Evolutionary conservation across 2,329 filamentous ascomycete genomes (phyloP).

Genomic region (Lecanosticta acicola): DNA sequence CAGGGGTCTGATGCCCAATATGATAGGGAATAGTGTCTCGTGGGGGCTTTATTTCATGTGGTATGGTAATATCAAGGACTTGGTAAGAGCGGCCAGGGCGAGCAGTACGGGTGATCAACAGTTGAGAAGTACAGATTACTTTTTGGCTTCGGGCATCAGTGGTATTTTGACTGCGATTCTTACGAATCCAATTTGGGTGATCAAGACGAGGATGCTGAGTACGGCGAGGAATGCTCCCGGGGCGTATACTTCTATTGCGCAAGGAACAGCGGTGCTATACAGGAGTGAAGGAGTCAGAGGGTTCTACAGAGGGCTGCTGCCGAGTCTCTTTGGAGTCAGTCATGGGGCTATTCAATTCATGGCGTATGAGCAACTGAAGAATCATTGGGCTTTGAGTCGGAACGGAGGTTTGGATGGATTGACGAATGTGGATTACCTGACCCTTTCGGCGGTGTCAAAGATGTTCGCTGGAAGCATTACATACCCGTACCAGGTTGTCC

Average conservation of each 20-base stretch:
- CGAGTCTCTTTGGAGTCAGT: slow-evolving; percentile 77
- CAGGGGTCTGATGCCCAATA: slow-evolving; percentile 81
- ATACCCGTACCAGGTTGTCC: slow-evolving; percentile 91
- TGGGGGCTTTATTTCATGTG: slow-evolving; percentile 91
- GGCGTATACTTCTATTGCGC: slow-evolving; percentile 73
- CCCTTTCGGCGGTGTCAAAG: slow-evolving; percentile 75
- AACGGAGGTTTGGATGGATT: slow-evolving; percentile 42
- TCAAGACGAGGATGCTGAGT: slow-evolving; percentile 95
- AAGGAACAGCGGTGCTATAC: slow-evolving; percentile 64
- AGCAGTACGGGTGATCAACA: slow-evolving; percentile 34
- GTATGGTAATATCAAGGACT: slow-evolving; percentile 56
- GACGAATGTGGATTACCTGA: slow-evolving; percentile 70
- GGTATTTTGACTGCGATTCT: slow-evolving; percentile 72
- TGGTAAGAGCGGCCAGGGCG: slow-evolving; percentile 36
- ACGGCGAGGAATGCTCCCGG: slow-evolving; percentile 67
- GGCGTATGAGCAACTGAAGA: slow-evolving; percentile 75
- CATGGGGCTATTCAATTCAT: slow-evolving; percentile 95
- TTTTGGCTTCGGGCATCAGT: slow-evolving; percentile 63
- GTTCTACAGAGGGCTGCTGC: slow-evolving; percentile 81
- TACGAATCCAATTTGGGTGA: slow-evolving; percentile 96
- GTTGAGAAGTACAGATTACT: slow-evolving; percentile 67
- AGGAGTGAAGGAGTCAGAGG: slow-evolving; percentile 66
- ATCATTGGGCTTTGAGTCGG: slow-evolving; percentile 47
- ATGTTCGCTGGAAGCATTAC: slow-evolving; percentile 82
- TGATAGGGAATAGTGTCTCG: slow-evolving; percentile 81